These are phyloP conservation scores for Ogataea trehaloabstinens DNA, from an alignment of 805 yeast genomes.

Conservation along the genomic window DNA sequence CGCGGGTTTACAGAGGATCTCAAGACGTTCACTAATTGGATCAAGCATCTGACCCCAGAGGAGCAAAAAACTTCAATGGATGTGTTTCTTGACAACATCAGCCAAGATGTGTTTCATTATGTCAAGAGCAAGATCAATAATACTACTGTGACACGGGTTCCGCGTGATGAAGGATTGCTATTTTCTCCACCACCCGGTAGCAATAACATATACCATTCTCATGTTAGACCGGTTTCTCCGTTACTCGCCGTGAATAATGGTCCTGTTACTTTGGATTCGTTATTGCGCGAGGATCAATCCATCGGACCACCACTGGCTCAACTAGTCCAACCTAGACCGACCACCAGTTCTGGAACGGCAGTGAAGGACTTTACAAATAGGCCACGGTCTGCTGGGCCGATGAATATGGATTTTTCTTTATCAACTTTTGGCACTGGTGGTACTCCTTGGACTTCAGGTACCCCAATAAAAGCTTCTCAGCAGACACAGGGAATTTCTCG, in stretches of 20 bases:
- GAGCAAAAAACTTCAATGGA: constrained; percentile 49
- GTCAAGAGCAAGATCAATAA: constrained; percentile 42
- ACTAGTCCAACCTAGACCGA: constrained; percentile 13
- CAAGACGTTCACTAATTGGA: constrained; percentile 45
- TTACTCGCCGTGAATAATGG: constrained; percentile 32
- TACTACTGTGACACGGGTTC: constrained; percentile 13
- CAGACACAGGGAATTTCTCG: constrained; percentile 8
- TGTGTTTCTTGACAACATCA: constrained; percentile 43
- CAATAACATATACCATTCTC: constrained; percentile 22
- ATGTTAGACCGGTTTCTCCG: constrained; percentile 32
- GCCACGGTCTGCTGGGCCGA: constrained; percentile 48
- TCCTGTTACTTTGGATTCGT: constrained; percentile 38
- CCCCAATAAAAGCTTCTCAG: constrained; percentile 6
- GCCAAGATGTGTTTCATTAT: constrained; percentile 43
- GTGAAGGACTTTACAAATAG: constrained; percentile 28
- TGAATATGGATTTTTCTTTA: constrained; percentile 17
- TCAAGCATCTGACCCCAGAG: constrained; percentile 43
- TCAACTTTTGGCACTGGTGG: constrained; percentile 8
- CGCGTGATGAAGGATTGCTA: constrained; percentile 13
- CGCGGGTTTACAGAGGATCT: constrained; percentile 43
- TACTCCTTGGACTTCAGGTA: not conserved
- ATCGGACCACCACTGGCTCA: constrained; percentile 6
- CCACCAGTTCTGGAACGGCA: constrained; percentile 7
- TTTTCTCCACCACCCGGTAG: constrained; percentile 26
- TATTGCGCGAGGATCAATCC: constrained; percentile 29